Base-by-base conservation (phyloP, 2,329 filamentous ascomycete species). In the Verticillium klebahnii region DNA sequence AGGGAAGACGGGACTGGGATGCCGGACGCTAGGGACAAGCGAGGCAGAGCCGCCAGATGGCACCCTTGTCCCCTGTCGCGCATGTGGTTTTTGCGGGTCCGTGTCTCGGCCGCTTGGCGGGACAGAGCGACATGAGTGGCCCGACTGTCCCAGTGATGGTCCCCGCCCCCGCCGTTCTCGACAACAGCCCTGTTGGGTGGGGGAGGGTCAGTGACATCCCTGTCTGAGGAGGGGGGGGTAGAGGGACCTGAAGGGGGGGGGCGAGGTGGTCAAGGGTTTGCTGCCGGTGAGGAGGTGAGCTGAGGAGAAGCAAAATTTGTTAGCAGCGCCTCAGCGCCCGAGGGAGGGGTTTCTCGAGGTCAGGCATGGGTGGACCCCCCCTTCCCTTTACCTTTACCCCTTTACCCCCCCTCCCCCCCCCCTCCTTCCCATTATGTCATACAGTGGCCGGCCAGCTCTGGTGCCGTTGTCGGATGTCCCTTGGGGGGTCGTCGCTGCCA, bases 21-120 rank as follows among this genome's bases (percentile, higher is more conserved):
- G 45, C 57, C 61, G 63, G 63, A 66, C 64, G 62, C 64, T 66
- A 65, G n/a, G 64, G 62, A 60, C 62, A 67, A 66, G 65, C 65
- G 65, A 67, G 61, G 62, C 64, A 67, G 65, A 67, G 65, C 60
- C 65, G 64, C 65, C 63, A 60, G 62, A 60, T 45, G 57, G 54
- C 12, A 66, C 61, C 65, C 65, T 60, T 66, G 64, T 65, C 57
- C 61, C 65, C 63, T 66, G 64, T 61, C 40, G 40, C 40, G 19
- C 63, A 62, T 64, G 55, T 60, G 60, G 60, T 63, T 57, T 58
- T 55, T 58, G 12, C 61, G 62, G 62, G 63, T 34, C 64, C 8
- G 9, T 58, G 61, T 29, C 5, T 2, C 23, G 40, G n/a, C n/a
- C n/a, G 4, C 34, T 50, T 50, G 40, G 40, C 40, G n/a, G n/a